phyloP scores from a whole-genome alignment of 148 eudicot genomes.

The Oxyria digyna region DNA sequence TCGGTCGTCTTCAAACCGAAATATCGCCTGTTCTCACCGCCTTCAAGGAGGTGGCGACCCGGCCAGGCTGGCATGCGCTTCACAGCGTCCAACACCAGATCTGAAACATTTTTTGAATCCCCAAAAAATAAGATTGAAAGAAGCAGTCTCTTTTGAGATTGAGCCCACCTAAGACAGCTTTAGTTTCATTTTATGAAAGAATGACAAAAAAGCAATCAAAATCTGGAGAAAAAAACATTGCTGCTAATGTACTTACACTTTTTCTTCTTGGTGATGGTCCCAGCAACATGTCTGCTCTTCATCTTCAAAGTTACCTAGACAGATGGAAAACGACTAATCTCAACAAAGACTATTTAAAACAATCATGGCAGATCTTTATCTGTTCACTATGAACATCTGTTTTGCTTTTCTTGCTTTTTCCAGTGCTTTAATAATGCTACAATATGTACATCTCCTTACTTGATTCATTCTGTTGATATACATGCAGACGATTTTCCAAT shows the following conservation, averaged over 20 bases:
- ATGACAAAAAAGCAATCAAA: slow-evolving; percentile 23
- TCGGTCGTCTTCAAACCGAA: slow-evolving; percentile 65
- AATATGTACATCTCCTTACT: slow-evolving; percentile 24
- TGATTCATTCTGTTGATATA: slow-evolving; percentile 67
- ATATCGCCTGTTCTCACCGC: slow-evolving; percentile 61
- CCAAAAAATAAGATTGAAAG: slow-evolving; percentile 1
- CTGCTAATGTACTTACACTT: slow-evolving; percentile 52
- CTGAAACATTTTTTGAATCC: slow-evolving; percentile 20
- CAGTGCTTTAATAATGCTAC: slow-evolving; percentile 8
- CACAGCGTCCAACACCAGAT: slow-evolving; percentile 74
- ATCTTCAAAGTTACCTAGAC: slow-evolving; percentile 84
- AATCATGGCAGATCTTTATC: slow-evolving; percentile 26
- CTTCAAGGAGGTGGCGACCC: slow-evolving; percentile 83
- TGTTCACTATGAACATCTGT: slow-evolving; percentile 14
- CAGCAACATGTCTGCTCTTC: slow-evolving; percentile 97
- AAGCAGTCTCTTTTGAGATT: slow-evolving; percentile 10
- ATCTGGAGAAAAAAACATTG: background rate
- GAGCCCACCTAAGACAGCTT: slow-evolving; percentile 27
- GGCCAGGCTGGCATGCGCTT: slow-evolving; percentile 90
- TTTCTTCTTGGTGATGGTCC: slow-evolving; percentile 99
- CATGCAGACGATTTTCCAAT: slow-evolving; percentile 88
- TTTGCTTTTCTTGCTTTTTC: slow-evolving; percentile 12
- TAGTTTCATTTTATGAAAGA: slow-evolving; percentile 26
- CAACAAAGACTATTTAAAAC: slow-evolving; percentile 13
- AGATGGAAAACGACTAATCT: slow-evolving; percentile 9